These are phyloP conservation scores for Seiridium cupressi DNA, from an alignment of 2,329 filamentous ascomycete species.

Conservation along the genomic window DNA sequence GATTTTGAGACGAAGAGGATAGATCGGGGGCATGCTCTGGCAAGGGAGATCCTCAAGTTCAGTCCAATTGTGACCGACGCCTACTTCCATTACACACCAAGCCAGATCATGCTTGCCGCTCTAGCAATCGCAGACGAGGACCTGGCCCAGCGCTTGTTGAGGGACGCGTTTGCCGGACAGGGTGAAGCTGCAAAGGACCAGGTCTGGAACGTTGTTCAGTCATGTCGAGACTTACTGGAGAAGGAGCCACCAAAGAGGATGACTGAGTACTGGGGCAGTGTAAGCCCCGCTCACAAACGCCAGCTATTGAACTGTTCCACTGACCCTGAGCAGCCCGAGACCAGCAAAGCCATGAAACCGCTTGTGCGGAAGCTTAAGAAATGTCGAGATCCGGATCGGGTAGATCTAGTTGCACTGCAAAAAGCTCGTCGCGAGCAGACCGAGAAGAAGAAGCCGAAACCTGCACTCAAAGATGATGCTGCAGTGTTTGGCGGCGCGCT, in stretches of 20 bases:
- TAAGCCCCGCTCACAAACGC: conserved; percentile 25
- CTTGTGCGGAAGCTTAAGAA: conserved; percentile 68
- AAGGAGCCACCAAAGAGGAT: conserved; percentile 56
- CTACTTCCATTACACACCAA: conserved; percentile 95
- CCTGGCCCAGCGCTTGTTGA: conserved; percentile 50
- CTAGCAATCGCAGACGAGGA: conserved; percentile 72
- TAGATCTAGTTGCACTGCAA: conserved; percentile 68
- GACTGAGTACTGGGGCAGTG: conserved; percentile 37
- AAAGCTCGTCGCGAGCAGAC: conserved; percentile 58
- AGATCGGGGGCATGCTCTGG: conserved; percentile 66
- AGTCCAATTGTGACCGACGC: conserved; percentile 85
- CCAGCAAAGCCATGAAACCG: conserved; percentile 49
- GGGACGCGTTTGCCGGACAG: conserved; percentile 34
- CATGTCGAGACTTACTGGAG: conserved; percentile 53
- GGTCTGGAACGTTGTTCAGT: conserved; percentile 45
- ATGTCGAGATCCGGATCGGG: conserved; percentile 72
- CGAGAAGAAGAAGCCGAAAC: conserved; percentile 31
- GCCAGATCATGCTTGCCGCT: conserved; percentile 88
- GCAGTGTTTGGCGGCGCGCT: conserved; percentile 43
- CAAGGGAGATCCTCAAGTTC: conserved; percentile 72
- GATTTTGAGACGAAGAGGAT: conserved; percentile 56
- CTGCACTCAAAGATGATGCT: conserved; percentile 38
- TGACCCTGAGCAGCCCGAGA: conserved; percentile 35
- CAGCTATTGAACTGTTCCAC: background rate
- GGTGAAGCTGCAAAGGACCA: conserved; percentile 35